Base-by-base conservation (phyloP, 163 green algal genomes). In the Volvox carteri region DNA sequence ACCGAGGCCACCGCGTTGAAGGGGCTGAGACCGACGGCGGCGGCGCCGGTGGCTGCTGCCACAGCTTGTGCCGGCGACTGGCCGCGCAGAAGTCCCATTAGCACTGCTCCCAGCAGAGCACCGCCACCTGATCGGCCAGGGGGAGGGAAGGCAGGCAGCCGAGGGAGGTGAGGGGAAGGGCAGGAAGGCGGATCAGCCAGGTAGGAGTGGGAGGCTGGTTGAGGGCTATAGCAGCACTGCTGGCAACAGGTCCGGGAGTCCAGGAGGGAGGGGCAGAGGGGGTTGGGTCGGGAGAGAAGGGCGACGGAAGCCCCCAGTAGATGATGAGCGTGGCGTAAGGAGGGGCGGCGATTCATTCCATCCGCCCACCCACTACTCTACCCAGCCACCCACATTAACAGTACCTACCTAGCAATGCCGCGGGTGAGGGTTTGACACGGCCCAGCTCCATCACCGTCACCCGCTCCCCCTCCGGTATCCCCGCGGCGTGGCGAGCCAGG, bases 401-500 rank as follows among this genome's bases (percentile, higher is more conserved):
- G n/a, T n/a, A 48, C 79, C 67, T 46, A 87, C 81, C 48, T 33
- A 89, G 54, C 70, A 89, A 68, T 5, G 68, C 70, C 5, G 70
- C n/a, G 44, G 84, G 68, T 60, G 84, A 89, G 68, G 84, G 52
- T 28, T 28, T 62, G 16, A 86, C 86, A 23, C 87, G 56, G 48
- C 92, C 93, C 39, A 97, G 70, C 88, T 97, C 95, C 72, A 95
- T 8, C 33, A 98, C 39, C 0, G 81, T 91, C 11, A 97, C 93
- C 72, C 85, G 79, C 88, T 95, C 94, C 14, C 91, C 86, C 0
- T 84, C 21, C 14, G 87, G 48, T 28, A 96, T 90, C 4, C 86
- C 90, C 14, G 89, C 85, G 1, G 85, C 86, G 84, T 95, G 84
- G 90, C 98, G 98, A 30, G 96, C 97, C 58, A 98, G 81, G 9